A percentile compares a stretch with the other conserved stretches of the same genome.
Conservation (phyloP, 2,329 filamentous ascomycete genomes). For the Curvularia hawaiiensis region DNA sequence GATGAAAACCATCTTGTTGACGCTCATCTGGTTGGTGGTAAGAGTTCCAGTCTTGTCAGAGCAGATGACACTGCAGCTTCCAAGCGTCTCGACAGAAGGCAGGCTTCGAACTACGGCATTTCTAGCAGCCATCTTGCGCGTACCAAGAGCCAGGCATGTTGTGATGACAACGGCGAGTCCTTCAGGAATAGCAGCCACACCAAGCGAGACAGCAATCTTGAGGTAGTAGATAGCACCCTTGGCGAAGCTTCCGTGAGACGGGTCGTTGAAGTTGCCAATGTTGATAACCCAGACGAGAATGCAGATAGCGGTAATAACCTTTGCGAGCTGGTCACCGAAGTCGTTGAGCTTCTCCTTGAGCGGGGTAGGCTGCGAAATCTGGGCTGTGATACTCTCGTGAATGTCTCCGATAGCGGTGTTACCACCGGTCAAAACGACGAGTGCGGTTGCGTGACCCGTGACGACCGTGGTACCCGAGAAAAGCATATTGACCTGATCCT, state of each 20-base stretch:
- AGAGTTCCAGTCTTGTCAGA: slow-evolving; percentile 99
- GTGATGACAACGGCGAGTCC: slow-evolving; percentile 98
- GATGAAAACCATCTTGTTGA: slow-evolving; percentile 88
- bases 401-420: slow-evolving; percentile 98
- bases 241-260: slow-evolving; percentile 87
- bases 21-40: slow-evolving; percentile 99
- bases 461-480: slow-evolving; percentile 99
- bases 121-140: slow-evolving; percentile 97
- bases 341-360: slow-evolving; percentile 99
- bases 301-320: slow-evolving; percentile 98
- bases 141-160: slow-evolving; percentile 95
- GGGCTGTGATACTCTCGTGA: slow-evolving; percentile 96
- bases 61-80: slow-evolving; percentile 99
- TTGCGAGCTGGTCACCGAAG: slow-evolving; percentile 93
- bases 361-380: slow-evolving; percentile 96
- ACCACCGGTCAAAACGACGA: slow-evolving; percentile 88
- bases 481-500: slow-evolving; percentile 97
- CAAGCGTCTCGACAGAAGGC: slow-evolving; percentile 95
- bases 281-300: slow-evolving; percentile 98
- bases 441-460: slow-evolving; percentile 86
- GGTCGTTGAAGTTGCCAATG: slow-evolving; percentile 94
- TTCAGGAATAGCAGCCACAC: slow-evolving; percentile 96
- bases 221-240: slow-evolving; percentile 99
- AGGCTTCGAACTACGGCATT: slow-evolving; percentile 96
- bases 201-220: slow-evolving; percentile 98